Conservation (phyloP, 192 early-diverging fungal species). For the Helicostylum pulchrum region DNA sequence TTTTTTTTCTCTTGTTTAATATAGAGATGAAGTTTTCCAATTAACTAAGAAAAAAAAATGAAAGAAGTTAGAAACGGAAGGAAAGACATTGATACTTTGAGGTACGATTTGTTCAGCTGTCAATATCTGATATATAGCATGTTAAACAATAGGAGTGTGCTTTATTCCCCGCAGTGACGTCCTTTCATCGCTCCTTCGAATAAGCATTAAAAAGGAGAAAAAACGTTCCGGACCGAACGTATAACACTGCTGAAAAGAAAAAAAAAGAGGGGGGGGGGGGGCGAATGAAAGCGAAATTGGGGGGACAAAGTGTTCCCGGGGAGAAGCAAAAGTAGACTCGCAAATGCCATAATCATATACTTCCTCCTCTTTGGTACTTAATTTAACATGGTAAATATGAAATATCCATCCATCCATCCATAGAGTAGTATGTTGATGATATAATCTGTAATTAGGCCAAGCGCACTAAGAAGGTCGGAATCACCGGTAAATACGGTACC, state of each 20-base stretch:
- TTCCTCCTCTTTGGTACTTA: conserved; percentile 24
- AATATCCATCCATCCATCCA: conserved; percentile 26
- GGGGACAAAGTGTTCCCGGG: background rate
- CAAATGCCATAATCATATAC: background rate
- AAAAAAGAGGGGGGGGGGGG: background rate
- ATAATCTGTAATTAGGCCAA: conserved; percentile 59
- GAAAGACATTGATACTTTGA: too few relatives aligned
- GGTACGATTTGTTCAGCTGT: too few relatives aligned
- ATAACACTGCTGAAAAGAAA: background rate
- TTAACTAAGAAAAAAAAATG: too few relatives aligned
- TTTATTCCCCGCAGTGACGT: too few relatives aligned
- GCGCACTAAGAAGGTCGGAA: conserved; percentile 97
- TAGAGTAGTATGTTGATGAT: conserved; percentile 16
- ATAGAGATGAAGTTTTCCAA: too few relatives aligned
- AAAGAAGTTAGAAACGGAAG: too few relatives aligned
- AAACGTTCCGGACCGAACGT: background rate
- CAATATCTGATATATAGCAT: too few relatives aligned
- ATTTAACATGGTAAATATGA: conserved; percentile 18
- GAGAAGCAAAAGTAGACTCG: background rate
- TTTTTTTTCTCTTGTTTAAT: too few relatives aligned
- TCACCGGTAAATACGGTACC: conserved; percentile 99
- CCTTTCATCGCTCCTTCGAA: too few relatives aligned
- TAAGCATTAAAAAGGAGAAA: background rate
- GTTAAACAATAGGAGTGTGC: too few relatives aligned
- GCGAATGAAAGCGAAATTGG: background rate